Evolutionary conservation across 2,329 filamentous ascomycete species (phyloP).

Genomic region (Aspergillus fijiensis): DNA sequence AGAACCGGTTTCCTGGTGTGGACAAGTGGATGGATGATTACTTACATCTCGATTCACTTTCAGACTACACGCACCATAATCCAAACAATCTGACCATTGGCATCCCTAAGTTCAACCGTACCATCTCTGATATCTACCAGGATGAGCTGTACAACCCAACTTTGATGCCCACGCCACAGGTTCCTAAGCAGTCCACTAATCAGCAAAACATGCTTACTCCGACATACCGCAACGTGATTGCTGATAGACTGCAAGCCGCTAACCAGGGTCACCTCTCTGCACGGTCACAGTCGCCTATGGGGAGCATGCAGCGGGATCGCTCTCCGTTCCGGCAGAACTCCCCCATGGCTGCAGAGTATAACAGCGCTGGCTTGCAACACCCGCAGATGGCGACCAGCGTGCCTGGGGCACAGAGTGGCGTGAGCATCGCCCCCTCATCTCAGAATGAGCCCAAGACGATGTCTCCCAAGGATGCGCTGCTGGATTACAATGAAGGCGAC

Average conservation of each 20-base stretch:
- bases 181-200: conserved; percentile 36
- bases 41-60: conserved; percentile 63
- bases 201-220: conserved; percentile 48
- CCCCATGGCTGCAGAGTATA: conserved; percentile 55
- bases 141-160: conserved; percentile 76
- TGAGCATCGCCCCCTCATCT: conserved; percentile 32
- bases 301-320: conserved; percentile 59
- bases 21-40: conserved; percentile 58
- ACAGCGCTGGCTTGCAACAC: conserved; percentile 32
- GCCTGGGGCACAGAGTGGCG: conserved; percentile 34
- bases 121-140: conserved; percentile 79
- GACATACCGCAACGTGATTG: conserved; percentile 63
- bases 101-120: conserved; percentile 76
- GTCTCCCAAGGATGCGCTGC: conserved; percentile 85
- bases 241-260: conserved; percentile 73
- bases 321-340: conserved; percentile 80
- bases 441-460: conserved; percentile 71
- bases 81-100: conserved; percentile 41
- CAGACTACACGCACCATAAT: conserved; percentile 55
- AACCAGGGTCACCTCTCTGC: conserved; percentile 70
- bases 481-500: conserved; percentile 77
- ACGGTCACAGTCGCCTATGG: conserved; percentile 57
- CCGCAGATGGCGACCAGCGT: conserved; percentile 45
- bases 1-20: conserved; percentile 43
- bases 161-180: conserved; percentile 37